Evolutionary conservation across 345 rosid species (phyloP).

Genomic region (Excoecaria cochinchinensis): DNA sequence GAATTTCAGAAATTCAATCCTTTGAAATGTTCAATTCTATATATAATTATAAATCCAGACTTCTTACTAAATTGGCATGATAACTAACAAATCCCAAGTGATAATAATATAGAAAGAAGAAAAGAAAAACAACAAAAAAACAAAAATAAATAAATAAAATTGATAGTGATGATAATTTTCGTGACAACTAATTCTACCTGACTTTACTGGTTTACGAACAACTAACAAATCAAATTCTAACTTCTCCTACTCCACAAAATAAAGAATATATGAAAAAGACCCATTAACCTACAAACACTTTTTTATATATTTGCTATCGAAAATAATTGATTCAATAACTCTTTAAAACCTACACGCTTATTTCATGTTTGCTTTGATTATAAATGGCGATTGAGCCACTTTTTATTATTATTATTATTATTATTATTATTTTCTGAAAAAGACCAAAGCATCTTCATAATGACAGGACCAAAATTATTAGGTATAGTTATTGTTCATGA

Average conservation of each 20-base stretch:
- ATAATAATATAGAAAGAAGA: not conserved
- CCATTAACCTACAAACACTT: conserved; percentile 13
- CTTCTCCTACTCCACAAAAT: not conserved
- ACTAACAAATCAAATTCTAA: not conserved
- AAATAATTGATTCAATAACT: conserved; percentile 1
- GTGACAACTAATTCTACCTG: not conserved
- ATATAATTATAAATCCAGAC: not conserved
- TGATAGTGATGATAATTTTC: too few relatives aligned
- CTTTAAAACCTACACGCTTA: not conserved
- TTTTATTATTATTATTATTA: too few relatives aligned
- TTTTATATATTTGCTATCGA: not conserved
- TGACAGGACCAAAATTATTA: not conserved
- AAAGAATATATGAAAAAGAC: conserved; percentile 23
- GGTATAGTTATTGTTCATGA: not conserved
- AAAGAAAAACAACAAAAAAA: not conserved
- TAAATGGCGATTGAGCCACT: too few relatives aligned
- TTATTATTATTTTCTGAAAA: not conserved
- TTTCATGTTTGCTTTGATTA: not conserved
- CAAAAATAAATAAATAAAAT: too few relatives aligned
- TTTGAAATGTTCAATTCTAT: not conserved
- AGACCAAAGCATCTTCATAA: not conserved
- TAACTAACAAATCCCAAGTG: conserved; percentile 1
- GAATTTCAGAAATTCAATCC: not conserved
- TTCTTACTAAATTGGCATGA: not conserved
- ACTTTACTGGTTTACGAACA: not conserved